Evolutionary conservation across 495 filamentous ascomycete species (phyloP).

Genomic region (Chaetomium tenue): DNA sequence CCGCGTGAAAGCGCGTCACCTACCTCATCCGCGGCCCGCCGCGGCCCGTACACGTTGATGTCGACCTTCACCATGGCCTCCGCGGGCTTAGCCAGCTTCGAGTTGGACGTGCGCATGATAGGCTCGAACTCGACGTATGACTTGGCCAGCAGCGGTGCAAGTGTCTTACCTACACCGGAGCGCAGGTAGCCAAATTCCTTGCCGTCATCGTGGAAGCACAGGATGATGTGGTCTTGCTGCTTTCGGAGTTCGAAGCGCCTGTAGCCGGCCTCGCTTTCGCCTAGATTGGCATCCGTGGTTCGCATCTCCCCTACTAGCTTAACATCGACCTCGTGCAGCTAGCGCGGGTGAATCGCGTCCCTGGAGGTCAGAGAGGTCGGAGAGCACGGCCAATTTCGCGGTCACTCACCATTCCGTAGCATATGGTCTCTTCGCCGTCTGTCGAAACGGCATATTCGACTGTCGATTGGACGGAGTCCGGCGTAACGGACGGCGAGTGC

Average conservation of each 20-base stretch:
- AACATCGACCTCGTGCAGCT: conserved; percentile 6
- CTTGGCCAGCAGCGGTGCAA: conserved; percentile 3
- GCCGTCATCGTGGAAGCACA: not conserved
- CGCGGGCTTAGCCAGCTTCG: not conserved
- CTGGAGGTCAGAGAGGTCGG: conserved; percentile 4
- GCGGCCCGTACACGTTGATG: not conserved
- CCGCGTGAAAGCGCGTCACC: not conserved
- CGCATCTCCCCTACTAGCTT: conserved; percentile 4
- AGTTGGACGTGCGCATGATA: not conserved
- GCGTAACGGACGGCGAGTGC: conserved; percentile 4
- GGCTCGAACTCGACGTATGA: conserved; percentile 1
- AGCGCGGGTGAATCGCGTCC: conserved; percentile 2
- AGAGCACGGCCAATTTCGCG: not conserved
- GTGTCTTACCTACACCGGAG: conserved; percentile 1
- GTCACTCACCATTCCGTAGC: conserved; percentile 5
- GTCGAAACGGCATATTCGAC: not conserved
- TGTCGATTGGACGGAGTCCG: conserved; percentile 1
- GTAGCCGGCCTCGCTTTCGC: not conserved
- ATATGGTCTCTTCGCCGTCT: conserved; percentile 2
- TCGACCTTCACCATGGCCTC: not conserved
- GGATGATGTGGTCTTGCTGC: conserved; percentile 2
- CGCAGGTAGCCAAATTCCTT: conserved; percentile 2
- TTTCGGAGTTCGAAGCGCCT: not conserved
- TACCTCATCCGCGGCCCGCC: not conserved
- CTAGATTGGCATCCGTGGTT: not conserved